Evolutionary conservation across 257 asterid genomes (phyloP), one percentile per base, ranked within the genome.

Genomic region (Solanum chiquidenum): DNA sequence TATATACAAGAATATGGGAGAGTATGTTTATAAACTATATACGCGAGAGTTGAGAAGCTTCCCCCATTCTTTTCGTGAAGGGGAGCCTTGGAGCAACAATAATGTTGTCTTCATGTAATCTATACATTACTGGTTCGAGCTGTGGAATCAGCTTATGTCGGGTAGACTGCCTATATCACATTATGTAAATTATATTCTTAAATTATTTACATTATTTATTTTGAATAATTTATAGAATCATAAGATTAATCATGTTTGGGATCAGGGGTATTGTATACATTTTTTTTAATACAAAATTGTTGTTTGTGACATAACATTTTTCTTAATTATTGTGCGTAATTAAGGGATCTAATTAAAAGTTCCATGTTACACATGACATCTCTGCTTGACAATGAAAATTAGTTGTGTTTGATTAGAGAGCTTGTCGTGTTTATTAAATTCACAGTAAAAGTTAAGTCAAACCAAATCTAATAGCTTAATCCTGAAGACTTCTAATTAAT

Each of bases 221-320:
- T 23, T 83, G 64, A 87, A 77, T 87, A 83, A 35, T 85, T 20
- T 87, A 89, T 88, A 74, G 83, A 42, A 10, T 68, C 58, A 79
- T 38, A 90, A 3, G 31, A 69, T 83, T 89, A 83, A 73, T 87
- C 35, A 49, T 86, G 88, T 82, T 84, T 91, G 93, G 86, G 88
- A 44, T 85, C 84, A 33, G 12, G 6, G 42, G 35, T 8, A 84
- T 72, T 35, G 27, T 73, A 49, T 35, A 62, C 27, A 34, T 38
- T 20, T 58, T 35, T n/a, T 64, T 12, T 58, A 33, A 33, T n/a
- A 40, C 62, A n/a, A 85, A 64, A 18, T 62, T 12, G 12, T 72
- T 21, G 12, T 13, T 58, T 66, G 14, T 10, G 37, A 66, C 66
- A 34, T 1, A 69, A 8, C 23, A 31, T 31, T 72, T 68, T 31